Conservation (phyloP, 2,329 filamentous ascomycete genomes). For the Chrysosphaeria jannelii region DNA sequence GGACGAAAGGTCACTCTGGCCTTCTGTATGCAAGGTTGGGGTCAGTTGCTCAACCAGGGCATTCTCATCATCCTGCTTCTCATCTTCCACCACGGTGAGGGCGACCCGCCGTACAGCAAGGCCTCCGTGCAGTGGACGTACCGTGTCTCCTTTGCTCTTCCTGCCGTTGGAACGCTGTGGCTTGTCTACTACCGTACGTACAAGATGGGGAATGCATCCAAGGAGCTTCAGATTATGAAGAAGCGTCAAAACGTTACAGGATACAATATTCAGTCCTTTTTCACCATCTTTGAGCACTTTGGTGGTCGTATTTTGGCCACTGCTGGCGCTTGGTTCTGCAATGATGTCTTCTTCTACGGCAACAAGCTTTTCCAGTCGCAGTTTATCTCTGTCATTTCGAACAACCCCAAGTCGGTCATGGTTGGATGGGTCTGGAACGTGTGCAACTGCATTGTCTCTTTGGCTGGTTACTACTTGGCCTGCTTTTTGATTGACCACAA, state of each 20-base stretch:
- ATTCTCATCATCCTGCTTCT: constrained; percentile 62
- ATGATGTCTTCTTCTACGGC: constrained; percentile 97
- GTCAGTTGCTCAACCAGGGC: constrained; percentile 81
- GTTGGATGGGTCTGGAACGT: constrained; percentile 78
- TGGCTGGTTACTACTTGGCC: constrained; percentile 71
- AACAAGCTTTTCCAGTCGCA: constrained; percentile 6
- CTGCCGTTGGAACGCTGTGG: constrained; percentile 74
- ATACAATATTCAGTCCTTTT: constrained; percentile 66
- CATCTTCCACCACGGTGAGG: constrained; percentile 59
- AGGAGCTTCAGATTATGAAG: constrained; percentile 57
- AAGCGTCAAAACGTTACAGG: constrained; percentile 66
- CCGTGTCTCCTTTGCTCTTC: constrained; percentile 74
- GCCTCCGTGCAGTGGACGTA: constrained; percentile 70
- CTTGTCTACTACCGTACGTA: constrained; percentile 86
- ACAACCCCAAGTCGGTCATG: constrained; percentile 30
- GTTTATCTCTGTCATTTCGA: constrained; percentile 5
- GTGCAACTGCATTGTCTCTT: constrained; percentile 63
- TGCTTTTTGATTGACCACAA: constrained; percentile 85
- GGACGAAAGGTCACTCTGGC: constrained; percentile 86
- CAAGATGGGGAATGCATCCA: constrained; percentile 75
- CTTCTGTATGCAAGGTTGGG: constrained; percentile 97
- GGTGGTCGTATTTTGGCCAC: constrained; percentile 67
- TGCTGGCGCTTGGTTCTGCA: constrained; percentile 73
- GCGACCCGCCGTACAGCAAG: constrained; percentile 46
- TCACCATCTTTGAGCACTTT: constrained; percentile 53